Base-by-base conservation (phyloP, 352 stramenopile genomes). In the Pythium folliculosum region DNA sequence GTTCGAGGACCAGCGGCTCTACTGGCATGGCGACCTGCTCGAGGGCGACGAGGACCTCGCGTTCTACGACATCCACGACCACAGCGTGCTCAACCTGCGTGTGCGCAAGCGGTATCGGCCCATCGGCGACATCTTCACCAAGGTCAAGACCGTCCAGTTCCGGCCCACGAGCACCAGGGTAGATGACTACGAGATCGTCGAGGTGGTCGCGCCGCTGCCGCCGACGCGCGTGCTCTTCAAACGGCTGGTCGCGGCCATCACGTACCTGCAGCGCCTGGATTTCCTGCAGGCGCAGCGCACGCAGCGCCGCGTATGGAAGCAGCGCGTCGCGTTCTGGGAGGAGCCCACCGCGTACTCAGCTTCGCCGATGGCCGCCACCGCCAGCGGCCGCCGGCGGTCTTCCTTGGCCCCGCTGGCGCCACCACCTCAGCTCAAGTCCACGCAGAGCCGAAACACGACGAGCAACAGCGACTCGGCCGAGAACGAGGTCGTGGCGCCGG, bases 121-220 rank as follows among this genome's bases (percentile, higher is more conserved):
- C 25, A 89, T 92, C 49, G 83, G 84, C n/a, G 80, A 88, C 59
- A 69, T 88, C 25, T 86, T 80, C 70, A 77, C 71, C 44, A 89
- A 77, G 19, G 83, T 91, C 64, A 82, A 82, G 23, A 84, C 78
- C 1, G 75, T 92, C 21, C 70, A 65, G 8, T 88, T 89, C 60
- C 22, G 17, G 1, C 3, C 55, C 14, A 47, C 61, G 16, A 7
- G n/a, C 3, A 21, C 51, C 3, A 67, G 47, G 23, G 22, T 70
- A 0, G 79, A 89, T 25, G 84, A 89, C 51, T 92, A 77, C 55
- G 72, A 81, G 32, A 47, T 91, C 43, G 73, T 91, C 12, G 84
- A 92, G 12, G 68, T 92, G 23, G 70, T 80, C n/a, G 79, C 82
- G 14, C 69, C 71, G 23, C 58, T 92, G 19, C 84, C 84, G 16